A percentile compares a stretch with the other conserved stretches of the same genome.
Evolutionary conservation across 768 basidiomycete species (phyloP).

Genomic region (Podaxis rugospora): DNA sequence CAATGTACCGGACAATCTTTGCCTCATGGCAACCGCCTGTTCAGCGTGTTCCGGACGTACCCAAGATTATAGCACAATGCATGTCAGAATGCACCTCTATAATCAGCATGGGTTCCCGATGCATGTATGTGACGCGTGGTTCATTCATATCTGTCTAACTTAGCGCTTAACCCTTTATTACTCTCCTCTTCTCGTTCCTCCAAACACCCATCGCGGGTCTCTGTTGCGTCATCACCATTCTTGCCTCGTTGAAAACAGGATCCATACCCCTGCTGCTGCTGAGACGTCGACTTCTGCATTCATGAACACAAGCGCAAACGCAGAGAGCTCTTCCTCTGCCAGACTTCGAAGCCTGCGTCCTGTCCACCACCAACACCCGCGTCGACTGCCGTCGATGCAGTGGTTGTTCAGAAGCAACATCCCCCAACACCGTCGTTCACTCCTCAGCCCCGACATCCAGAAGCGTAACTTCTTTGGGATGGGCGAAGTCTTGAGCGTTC

Average conservation of each 20-base stretch:
- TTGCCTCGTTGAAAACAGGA: slow-evolving; percentile 9
- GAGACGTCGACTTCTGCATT: not conserved
- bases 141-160: slow-evolving; percentile 14
- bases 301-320: slow-evolving; percentile 13
- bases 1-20: not conserved
- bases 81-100: slow-evolving; percentile 5
- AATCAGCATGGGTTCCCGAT: not conserved
- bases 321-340: slow-evolving; percentile 8
- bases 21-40: slow-evolving; percentile 10
- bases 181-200: slow-evolving; percentile 6
- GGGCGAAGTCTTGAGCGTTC: slow-evolving; percentile 71
- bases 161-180: slow-evolving; percentile 8
- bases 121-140: slow-evolving; percentile 13
- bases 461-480: slow-evolving; percentile 77
- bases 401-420: slow-evolving; percentile 78
- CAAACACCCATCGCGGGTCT: not conserved
- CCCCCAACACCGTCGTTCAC: slow-evolving; percentile 58
- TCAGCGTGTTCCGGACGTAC: not conserved
- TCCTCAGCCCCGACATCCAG: slow-evolving; percentile 54
- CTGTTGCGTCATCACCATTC: not conserved
- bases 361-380: slow-evolving; percentile 18
- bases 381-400: slow-evolving; percentile 41
- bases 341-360: slow-evolving; percentile 11
- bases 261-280: slow-evolving; percentile 1
- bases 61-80: slow-evolving; percentile 10